These are phyloP conservation scores for Diplodia scrobiculata DNA, from an alignment of 2,329 filamentous ascomycete genomes.

Conservation along the genomic window DNA sequence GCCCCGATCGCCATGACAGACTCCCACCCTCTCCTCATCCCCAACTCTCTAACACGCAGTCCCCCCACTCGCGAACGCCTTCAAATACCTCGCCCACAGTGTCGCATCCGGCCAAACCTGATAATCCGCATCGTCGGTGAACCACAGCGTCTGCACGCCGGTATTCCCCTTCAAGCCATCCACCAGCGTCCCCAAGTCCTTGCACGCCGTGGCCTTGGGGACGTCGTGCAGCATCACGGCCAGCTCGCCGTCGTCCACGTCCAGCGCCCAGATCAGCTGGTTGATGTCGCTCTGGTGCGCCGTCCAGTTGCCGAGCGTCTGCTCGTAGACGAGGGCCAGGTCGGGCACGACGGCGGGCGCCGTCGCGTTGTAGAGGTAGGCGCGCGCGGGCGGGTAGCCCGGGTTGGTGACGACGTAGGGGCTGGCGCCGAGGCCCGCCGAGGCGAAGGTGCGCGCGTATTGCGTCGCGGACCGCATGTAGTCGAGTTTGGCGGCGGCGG, in stretches of 20 bases:
- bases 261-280: not conserved
- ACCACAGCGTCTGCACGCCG: conserved; percentile 5
- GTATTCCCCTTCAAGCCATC: not conserved
- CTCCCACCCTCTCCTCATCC: too few species aligned
- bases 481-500: not conserved
- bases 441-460: not conserved
- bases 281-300: not conserved
- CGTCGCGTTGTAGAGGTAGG: conserved; percentile 1
- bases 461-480: not conserved
- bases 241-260: not conserved
- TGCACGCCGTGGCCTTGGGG: not conserved
- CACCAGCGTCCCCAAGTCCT: not conserved
- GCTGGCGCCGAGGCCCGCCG: not conserved
- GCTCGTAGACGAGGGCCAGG: conserved; percentile 14
- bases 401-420: conserved; percentile 21
- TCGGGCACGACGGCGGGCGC: not conserved
- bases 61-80: conserved; percentile 5
- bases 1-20: too few species aligned
- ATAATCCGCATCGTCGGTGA: not conserved
- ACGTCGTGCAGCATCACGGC: conserved; percentile 15
- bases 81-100: not conserved
- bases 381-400: not conserved
- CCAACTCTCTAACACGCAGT: not conserved
- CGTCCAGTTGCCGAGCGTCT: conserved; percentile 1
- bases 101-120: conserved; percentile 5